phyloP scores from a whole-genome alignment of 495 filamentous ascomycete genomes.

The Xylaria sp. region DNA sequence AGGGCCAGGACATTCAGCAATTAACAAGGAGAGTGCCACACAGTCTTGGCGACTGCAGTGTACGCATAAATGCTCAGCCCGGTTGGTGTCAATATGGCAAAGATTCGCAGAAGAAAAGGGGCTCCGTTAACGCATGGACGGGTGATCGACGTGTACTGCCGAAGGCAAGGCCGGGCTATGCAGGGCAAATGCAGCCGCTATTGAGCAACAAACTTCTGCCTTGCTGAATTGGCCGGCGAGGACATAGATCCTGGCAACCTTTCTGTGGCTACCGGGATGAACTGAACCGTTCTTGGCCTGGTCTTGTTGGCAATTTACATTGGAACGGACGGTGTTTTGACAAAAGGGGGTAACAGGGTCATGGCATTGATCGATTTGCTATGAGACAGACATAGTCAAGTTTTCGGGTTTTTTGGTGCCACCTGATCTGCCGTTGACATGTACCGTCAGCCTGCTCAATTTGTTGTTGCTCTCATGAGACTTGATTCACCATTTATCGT shows the following conservation, averaged over 20 bases:
- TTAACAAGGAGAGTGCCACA: neutral
- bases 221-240: constrained; percentile 4
- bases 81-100: neutral
- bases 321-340: neutral
- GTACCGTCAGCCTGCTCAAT: neutral
- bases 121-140: neutral
- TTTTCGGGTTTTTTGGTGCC: neutral
- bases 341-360: neutral
- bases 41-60: constrained; percentile 22
- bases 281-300: constrained; percentile 7
- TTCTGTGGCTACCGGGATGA: neutral
- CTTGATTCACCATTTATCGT: neutral
- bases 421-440: neutral
- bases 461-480: neutral
- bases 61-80: constrained; percentile 2
- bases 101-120: constrained; percentile 13
- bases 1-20: constrained; percentile 7
- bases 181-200: constrained; percentile 23
- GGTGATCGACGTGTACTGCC: constrained; percentile 23
- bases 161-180: constrained; percentile 11
- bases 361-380: neutral
- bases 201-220: neutral
- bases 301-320: neutral
- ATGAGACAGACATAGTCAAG: neutral
- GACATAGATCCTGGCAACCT: constrained; percentile 10